These are phyloP conservation scores for Cinchona pubescens DNA, from an alignment of 257 asterid species.

Conservation along the genomic window DNA sequence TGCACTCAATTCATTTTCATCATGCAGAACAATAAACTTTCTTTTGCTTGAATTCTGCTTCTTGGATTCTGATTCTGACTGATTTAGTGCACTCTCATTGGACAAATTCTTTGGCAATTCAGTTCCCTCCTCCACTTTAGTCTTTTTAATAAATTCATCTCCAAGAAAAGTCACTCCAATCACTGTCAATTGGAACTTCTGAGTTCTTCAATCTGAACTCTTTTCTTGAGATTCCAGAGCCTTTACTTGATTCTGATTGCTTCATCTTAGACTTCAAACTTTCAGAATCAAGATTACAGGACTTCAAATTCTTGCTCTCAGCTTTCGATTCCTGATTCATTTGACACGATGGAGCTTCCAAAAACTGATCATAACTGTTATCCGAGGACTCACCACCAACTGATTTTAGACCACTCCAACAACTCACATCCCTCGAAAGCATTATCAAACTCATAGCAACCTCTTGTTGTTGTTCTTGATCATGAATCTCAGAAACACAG, in stretches of 20 bases:
- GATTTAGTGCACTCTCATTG: slow-evolving; percentile 18
- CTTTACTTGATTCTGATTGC: slow-evolving; percentile 11
- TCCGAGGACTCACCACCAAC: slow-evolving; percentile 38
- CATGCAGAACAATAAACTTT: slow-evolving; percentile 24
- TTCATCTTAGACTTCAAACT: slow-evolving; percentile 19
- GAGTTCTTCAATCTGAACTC: slow-evolving; percentile 18
- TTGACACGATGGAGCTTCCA: slow-evolving; percentile 25
- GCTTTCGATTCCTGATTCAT: slow-evolving; percentile 14
- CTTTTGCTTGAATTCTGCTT: slow-evolving; percentile 41
- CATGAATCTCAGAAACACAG: slow-evolving; percentile 40
- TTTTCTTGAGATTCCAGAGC: slow-evolving; percentile 27
- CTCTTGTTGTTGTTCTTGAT: slow-evolving; percentile 69
- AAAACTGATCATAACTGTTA: slow-evolving; percentile 34
- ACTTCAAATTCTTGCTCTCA: slow-evolving; percentile 15
- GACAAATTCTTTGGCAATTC: slow-evolving; percentile 23
- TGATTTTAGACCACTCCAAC: slow-evolving; percentile 32
- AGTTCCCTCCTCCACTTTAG: not conserved
- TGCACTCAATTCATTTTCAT: slow-evolving; percentile 16
- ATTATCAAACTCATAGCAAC: slow-evolving; percentile 80
- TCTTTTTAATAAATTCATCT: slow-evolving; percentile 12
- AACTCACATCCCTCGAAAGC: slow-evolving; percentile 58
- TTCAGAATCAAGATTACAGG: slow-evolving; percentile 10
- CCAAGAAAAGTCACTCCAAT: slow-evolving; percentile 20
- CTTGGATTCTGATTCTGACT: slow-evolving; percentile 27
- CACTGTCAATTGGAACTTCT: slow-evolving; percentile 19